phyloP scores from a whole-genome alignment of 768 basidiomycete species.

The Pisolithus microcarpus region DNA sequence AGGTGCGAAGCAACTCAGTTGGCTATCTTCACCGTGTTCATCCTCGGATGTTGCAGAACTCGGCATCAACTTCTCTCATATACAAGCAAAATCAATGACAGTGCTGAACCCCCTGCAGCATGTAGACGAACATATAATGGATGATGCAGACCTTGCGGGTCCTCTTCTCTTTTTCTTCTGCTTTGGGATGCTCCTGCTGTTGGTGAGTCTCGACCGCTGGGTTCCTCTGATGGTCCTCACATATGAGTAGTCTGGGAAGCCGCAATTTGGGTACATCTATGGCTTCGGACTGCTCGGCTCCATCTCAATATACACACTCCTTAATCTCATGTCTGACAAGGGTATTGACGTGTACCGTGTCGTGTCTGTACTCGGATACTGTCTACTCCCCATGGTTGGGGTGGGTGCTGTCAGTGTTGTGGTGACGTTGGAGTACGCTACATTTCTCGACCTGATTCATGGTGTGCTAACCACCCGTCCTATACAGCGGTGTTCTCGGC shows the following conservation, averaged over 20 bases:
- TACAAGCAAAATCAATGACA: constrained; percentile 87
- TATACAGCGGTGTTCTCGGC: constrained; percentile 67
- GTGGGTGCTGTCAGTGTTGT: constrained; percentile 85
- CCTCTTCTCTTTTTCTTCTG: constrained; percentile 93
- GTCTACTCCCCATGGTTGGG: constrained; percentile 93
- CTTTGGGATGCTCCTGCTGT: constrained; percentile 85
- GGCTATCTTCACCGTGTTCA: not conserved
- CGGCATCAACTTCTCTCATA: constrained; percentile 96
- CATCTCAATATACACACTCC: constrained; percentile 83
- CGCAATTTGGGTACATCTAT: constrained; percentile 98
- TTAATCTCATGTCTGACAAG: constrained; percentile 94
- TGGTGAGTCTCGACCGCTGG: constrained; percentile 49
- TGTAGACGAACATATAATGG: constrained; percentile 93
- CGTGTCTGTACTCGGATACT: constrained; percentile 93
- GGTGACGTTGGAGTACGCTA: constrained; percentile 75
- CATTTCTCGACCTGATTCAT: not conserved
- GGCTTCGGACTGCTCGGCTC: constrained; percentile 95
- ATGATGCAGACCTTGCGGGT: constrained; percentile 96
- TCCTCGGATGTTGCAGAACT: constrained; percentile 52
- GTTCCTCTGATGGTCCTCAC: constrained; percentile 1
- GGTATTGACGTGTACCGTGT: constrained; percentile 95
- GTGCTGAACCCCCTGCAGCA: constrained; percentile 87
- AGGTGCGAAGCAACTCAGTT: constrained; percentile 43
- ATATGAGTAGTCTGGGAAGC: constrained; percentile 79
- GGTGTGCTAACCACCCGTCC: constrained; percentile 1